A percentile compares a stretch with the other conserved stretches of the same genome.
Conservation (phyloP, 371 early-diverging fungal species). For the Mucor circinelloides region DNA sequence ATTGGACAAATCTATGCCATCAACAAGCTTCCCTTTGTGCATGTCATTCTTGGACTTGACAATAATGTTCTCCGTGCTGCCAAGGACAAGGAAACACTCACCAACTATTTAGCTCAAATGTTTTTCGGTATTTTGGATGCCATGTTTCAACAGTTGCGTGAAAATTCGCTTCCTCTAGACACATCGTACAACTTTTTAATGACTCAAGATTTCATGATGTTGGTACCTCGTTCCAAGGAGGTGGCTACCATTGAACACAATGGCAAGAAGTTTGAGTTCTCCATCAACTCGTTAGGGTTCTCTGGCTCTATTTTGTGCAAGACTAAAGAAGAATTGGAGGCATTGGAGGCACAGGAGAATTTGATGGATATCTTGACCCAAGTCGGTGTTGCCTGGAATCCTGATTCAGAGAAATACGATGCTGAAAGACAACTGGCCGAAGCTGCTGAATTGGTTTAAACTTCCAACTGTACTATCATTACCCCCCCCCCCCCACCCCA, state of each 20-base stretch:
- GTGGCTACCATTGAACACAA: constrained; percentile 23
- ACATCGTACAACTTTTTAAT: constrained; percentile 70
- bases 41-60: constrained; percentile 48
- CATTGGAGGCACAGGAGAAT: constrained; percentile 43
- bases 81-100: constrained; percentile 24
- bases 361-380: constrained; percentile 38
- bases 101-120: constrained; percentile 50
- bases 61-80: constrained; percentile 28
- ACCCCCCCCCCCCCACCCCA: background rate
- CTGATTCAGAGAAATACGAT: constrained; percentile 13
- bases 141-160: constrained; percentile 54
- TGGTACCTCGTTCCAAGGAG: constrained; percentile 68
- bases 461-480: background rate
- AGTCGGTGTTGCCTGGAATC: constrained; percentile 30
- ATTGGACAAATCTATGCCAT: constrained; percentile 53
- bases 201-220: constrained; percentile 72
- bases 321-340: constrained; percentile 52
- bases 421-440: constrained; percentile 14
- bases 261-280: constrained; percentile 29
- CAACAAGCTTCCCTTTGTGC: constrained; percentile 45
- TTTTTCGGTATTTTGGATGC: constrained; percentile 53
- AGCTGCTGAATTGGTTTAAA: constrained; percentile 16
- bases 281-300: constrained; percentile 73
- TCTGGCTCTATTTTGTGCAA: constrained; percentile 70
- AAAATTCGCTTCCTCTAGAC: constrained; percentile 23